A percentile compares a stretch with the other conserved stretches of the same genome.
These are phyloP conservation scores for Avena sativa DNA, from an alignment of 176 grass and related monocot species.

Conservation along the genomic window DNA sequence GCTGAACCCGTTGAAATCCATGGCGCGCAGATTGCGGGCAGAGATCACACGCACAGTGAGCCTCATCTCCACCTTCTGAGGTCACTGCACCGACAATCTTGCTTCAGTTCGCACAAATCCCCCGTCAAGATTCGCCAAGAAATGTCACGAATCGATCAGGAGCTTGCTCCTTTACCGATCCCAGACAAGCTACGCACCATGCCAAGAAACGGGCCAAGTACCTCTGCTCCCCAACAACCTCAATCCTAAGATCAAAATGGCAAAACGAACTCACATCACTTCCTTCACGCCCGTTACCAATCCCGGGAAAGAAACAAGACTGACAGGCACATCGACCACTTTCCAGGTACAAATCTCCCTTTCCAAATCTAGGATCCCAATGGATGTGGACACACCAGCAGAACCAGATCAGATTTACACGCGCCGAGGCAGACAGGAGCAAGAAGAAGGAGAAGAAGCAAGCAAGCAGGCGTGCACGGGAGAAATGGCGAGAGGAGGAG, in stretches of 20 bases:
- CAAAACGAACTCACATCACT: constrained; percentile 22
- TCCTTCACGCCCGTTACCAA: background rate
- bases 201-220: constrained; percentile 16
- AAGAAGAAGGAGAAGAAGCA: constrained; percentile 16
- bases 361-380: constrained; percentile 2
- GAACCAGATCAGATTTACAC: constrained; percentile 43
- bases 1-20: constrained; percentile 78
- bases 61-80: constrained; percentile 57
- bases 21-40: constrained; percentile 74
- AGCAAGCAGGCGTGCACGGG: constrained; percentile 24
- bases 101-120: constrained; percentile 24
- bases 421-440: background rate
- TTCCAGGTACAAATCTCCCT: background rate
- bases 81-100: background rate
- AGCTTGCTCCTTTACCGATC: constrained; percentile 12
- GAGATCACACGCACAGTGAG: constrained; percentile 72
- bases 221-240: constrained; percentile 2
- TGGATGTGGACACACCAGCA: constrained; percentile 1
- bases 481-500: background rate
- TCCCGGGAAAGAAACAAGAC: constrained; percentile 21
- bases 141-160: constrained; percentile 24
- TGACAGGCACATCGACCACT: background rate
- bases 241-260: constrained; percentile 34
- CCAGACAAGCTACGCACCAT: constrained; percentile 12
- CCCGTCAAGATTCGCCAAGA: constrained; percentile 5